phyloP scores from a whole-genome alignment of 805 yeast species.

The Candida quercuum region DNA sequence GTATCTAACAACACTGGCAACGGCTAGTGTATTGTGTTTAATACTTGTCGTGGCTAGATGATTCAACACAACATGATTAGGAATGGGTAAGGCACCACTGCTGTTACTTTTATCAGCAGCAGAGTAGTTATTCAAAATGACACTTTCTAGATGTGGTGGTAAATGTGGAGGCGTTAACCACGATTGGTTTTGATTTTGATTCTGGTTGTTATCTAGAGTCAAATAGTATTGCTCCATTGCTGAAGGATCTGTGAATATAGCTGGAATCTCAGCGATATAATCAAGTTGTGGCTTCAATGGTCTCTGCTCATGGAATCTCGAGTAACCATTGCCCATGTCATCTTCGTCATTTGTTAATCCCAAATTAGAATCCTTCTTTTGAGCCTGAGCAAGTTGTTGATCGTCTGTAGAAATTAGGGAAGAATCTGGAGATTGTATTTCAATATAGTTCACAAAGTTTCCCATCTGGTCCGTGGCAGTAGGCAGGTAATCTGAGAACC shows the following conservation, averaged over 20 bases:
- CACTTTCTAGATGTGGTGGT: slow-evolving; percentile 95
- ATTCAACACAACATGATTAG: slow-evolving; percentile 90
- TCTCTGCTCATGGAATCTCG: slow-evolving; percentile 66
- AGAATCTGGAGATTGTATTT: slow-evolving; percentile 40
- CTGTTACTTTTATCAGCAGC: slow-evolving; percentile 67
- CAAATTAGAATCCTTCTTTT: slow-evolving; percentile 49
- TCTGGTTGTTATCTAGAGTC: slow-evolving; percentile 66
- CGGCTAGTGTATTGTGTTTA: slow-evolving; percentile 89
- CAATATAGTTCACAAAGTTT: slow-evolving; percentile 87
- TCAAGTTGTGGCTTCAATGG: slow-evolving; percentile 22
- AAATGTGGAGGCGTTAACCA: slow-evolving; percentile 88
- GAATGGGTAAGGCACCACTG: slow-evolving; percentile 86
- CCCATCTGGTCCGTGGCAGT: slow-evolving; percentile 98
- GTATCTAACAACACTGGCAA: slow-evolving; percentile 86
- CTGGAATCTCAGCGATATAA: slow-evolving; percentile 69
- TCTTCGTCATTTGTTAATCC: slow-evolving; percentile 64
- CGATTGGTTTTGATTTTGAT: slow-evolving; percentile 50
- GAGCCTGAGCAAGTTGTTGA: slow-evolving; percentile 17
- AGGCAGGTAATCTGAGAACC: slow-evolving; percentile 85
- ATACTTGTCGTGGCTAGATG: slow-evolving; percentile 95
- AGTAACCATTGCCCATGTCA: slow-evolving; percentile 79
- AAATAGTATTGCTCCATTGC: slow-evolving; percentile 84
- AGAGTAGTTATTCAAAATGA: slow-evolving; percentile 72
- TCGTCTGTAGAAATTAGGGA: slow-evolving; percentile 32
- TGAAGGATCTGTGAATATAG: slow-evolving; percentile 78